phyloP scores from a whole-genome alignment of 495 filamentous ascomycete genomes.

The Ascobolus immersus region DNA sequence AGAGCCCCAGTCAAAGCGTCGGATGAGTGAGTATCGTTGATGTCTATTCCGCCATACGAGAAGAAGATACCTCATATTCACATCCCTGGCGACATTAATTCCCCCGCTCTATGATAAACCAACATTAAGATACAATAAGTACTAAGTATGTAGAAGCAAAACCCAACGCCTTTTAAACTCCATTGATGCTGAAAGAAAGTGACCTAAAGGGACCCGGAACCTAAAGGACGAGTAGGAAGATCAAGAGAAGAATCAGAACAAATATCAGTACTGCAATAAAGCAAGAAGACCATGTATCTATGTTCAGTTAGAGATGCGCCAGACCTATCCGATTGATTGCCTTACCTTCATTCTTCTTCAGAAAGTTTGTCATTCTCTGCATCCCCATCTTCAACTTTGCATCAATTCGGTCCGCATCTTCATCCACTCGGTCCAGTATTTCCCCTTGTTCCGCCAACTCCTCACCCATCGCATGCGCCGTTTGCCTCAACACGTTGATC shows the following conservation, averaged over 20 bases:
- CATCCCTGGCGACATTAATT: no score
- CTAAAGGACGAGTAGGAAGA: constrained; percentile 36
- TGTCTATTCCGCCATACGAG: no score
- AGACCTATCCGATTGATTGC: no score
- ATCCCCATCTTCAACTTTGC: constrained; percentile 65
- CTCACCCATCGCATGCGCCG: constrained; percentile 83
- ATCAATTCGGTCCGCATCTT: constrained; percentile 59
- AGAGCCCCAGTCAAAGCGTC: no score
- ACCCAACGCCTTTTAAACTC: no score
- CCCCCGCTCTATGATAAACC: no score
- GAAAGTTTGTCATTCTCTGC: constrained; percentile 57
- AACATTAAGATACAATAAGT: no score
- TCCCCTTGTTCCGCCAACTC: constrained; percentile 83
- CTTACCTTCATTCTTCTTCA: constrained; percentile 77
- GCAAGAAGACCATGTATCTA: constrained; percentile 66
- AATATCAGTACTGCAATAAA: constrained; percentile 72
- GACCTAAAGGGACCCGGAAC: no score
- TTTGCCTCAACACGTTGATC: constrained; percentile 63
- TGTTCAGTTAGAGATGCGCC: constrained; percentile 13
- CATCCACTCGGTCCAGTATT: constrained; percentile 56
- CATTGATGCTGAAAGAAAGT: no score
- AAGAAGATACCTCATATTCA: no score
- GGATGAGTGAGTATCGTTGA: no score
- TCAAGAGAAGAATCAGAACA: constrained; percentile 58
- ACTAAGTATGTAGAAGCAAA: no score